Base-by-base conservation (phyloP, 2,329 filamentous ascomycete species). In the Pezicula neosporulosa region DNA sequence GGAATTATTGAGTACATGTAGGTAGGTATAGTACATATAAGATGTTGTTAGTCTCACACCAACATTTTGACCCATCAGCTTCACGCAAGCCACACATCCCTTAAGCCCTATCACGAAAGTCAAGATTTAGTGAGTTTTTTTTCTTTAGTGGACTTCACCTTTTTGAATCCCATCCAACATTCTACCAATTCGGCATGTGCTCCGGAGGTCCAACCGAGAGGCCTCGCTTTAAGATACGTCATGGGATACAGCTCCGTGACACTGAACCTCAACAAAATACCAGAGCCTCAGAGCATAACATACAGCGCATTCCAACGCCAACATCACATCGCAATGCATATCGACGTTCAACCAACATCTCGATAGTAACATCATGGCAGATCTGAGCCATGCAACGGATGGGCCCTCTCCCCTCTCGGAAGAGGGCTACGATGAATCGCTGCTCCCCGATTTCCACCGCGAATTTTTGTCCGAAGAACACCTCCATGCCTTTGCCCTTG, bases 391-490 rank as follows among this genome's bases (percentile, higher is more conserved):
- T 60, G 64, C 65, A 43, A 77, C 73, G 44, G 74, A 79, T 56
- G 76, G 76, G 27, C 75, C 74, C 37, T 82, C 83, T 58, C 85
- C 76, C 33, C 70, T 72, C 44, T 83, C 83, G 60, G 83, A 74
- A 38, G 77, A 85, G 57, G 81, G 80, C 43, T 91, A 87, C 71
- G 87, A 94, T 68, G 75, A 80, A 54, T 77, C 77, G 15, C 74
- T 72, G 36, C 78, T 97, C 18, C 92, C 91, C n/a, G 91, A 96
- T 69, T 83, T 78, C 68, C 81, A 92, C 67, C 78, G 80, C 63
- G 84, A 94, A 51, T 97, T 97, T 66, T 76, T 95, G 60, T 71
- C 80, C 42, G 76, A 85, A 38, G 82, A 82, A 53, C 87, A 96
- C 64, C 75, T 96, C 30, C 76, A 81, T 36, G 85, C 87, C 49